These are phyloP conservation scores for Wickerhamiella siamensis DNA, from an alignment of 805 yeast species.

Conservation along the genomic window DNA sequence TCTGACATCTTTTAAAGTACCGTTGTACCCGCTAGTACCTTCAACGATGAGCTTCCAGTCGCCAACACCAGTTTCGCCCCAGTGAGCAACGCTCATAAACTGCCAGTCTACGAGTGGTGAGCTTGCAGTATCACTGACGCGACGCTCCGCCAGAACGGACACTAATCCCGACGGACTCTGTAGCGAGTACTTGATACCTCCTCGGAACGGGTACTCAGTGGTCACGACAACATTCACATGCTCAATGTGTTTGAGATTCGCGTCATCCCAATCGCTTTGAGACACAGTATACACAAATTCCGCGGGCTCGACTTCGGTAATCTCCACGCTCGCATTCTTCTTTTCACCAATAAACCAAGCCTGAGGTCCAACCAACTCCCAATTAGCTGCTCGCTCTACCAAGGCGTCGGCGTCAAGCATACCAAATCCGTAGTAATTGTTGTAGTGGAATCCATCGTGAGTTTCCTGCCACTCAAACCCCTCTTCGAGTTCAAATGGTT, in stretches of 20 bases:
- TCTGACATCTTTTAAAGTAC: slow-evolving; percentile 51
- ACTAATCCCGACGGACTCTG: slow-evolving; percentile 61
- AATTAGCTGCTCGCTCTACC: slow-evolving; percentile 55
- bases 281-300: slow-evolving; percentile 31
- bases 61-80: slow-evolving; percentile 79
- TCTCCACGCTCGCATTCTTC: slow-evolving; percentile 23
- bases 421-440: slow-evolving; percentile 87
- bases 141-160: slow-evolving; percentile 57
- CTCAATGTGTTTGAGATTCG: slow-evolving; percentile 61
- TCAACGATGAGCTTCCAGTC: slow-evolving; percentile 63
- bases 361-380: slow-evolving; percentile 86
- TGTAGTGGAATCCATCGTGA: slow-evolving; percentile 52
- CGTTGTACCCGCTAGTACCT: slow-evolving; percentile 25
- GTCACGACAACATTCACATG: slow-evolving; percentile 75
- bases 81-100: slow-evolving; percentile 94
- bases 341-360: slow-evolving; percentile 53
- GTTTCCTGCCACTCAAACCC: slow-evolving; percentile 68
- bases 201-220: slow-evolving; percentile 50
- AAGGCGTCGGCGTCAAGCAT: slow-evolving; percentile 68
- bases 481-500: slow-evolving; percentile 40
- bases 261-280: slow-evolving; percentile 33
- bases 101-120: slow-evolving; percentile 72
- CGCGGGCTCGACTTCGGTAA: slow-evolving; percentile 17
- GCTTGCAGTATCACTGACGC: slow-evolving; percentile 41
- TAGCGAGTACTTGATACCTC: slow-evolving; percentile 50